Conservation (phyloP, 108 stramenopile genomes). For the Cyclotella baltica region DNA sequence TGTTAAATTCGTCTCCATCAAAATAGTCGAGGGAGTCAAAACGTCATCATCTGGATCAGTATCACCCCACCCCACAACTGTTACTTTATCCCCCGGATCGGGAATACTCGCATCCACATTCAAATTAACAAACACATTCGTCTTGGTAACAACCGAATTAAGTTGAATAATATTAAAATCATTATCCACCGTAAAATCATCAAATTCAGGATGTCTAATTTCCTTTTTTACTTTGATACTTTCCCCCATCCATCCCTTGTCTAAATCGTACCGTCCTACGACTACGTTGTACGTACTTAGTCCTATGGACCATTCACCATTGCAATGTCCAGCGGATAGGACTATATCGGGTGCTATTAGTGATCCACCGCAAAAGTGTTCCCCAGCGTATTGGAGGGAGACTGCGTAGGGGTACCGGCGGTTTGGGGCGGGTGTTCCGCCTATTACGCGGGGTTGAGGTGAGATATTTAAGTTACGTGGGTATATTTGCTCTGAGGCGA, state of each 20-base stretch:
- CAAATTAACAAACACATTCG: constrained; percentile 15
- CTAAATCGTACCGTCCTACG: constrained; percentile 52
- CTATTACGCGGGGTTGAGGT: constrained; percentile 42
- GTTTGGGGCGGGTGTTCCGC: constrained; percentile 40
- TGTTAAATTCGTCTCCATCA: constrained; percentile 41
- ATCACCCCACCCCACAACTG: constrained; percentile 55
- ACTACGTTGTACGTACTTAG: constrained; percentile 29
- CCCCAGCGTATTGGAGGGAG: constrained; percentile 46
- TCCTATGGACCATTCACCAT: constrained; percentile 6
- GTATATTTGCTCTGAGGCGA: neutral
- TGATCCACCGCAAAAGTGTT: constrained; percentile 64
- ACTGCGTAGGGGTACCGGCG: constrained; percentile 65
- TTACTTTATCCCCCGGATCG: constrained; percentile 12
- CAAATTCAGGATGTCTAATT: constrained; percentile 29
- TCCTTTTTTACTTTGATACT: constrained; percentile 30
- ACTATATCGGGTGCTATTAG: constrained; percentile 60
- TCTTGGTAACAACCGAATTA: constrained; percentile 2
- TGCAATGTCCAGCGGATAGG: constrained; percentile 21
- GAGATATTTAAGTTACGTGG: neutral
- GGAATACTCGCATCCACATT: constrained; percentile 18
- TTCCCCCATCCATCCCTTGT: constrained; percentile 21
- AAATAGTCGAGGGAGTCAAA: neutral
- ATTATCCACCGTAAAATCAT: constrained; percentile 10
- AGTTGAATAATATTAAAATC: constrained; percentile 36
- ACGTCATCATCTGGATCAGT: constrained; percentile 4